These are phyloP conservation scores for Colletotrichum karsti DNA, from an alignment of 2,329 filamentous ascomycete genomes.

Conservation along the genomic window DNA sequence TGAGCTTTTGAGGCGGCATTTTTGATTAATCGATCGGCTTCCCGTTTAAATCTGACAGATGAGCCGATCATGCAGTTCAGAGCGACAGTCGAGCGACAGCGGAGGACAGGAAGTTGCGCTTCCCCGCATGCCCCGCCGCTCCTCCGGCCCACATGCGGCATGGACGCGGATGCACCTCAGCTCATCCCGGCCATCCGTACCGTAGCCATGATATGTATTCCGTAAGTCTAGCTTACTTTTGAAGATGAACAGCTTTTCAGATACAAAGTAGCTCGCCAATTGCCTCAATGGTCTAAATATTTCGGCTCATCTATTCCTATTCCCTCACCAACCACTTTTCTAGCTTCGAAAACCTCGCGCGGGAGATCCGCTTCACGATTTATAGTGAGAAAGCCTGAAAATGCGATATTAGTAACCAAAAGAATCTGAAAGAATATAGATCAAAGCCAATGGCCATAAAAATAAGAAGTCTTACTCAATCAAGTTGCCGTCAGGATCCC, in stretches of 20 bases:
- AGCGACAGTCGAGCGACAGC: neutral
- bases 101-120: neutral
- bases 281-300: too few relatives aligned
- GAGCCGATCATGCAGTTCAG: neutral
- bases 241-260: too few relatives aligned
- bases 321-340: too few relatives aligned
- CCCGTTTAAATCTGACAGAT: neutral
- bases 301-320: too few relatives aligned
- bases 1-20: neutral
- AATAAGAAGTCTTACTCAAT: slow-evolving; percentile 59
- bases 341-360: neutral
- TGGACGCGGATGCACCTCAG: too few relatives aligned
- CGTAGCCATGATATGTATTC: too few relatives aligned
- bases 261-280: too few relatives aligned
- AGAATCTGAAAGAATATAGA: too few relatives aligned
- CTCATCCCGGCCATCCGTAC: too few relatives aligned
- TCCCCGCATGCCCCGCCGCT: neutral
- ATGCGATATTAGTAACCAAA: neutral
- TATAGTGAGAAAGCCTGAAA: slow-evolving; percentile 3
- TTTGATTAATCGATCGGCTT: neutral
- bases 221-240: too few relatives aligned
- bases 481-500: slow-evolving; percentile 69
- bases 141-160: neutral
- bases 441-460: neutral
- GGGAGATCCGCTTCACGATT: neutral